phyloP scores from a whole-genome alignment of 495 filamentous ascomycete genomes.

The Trichocladium antarcticum region DNA sequence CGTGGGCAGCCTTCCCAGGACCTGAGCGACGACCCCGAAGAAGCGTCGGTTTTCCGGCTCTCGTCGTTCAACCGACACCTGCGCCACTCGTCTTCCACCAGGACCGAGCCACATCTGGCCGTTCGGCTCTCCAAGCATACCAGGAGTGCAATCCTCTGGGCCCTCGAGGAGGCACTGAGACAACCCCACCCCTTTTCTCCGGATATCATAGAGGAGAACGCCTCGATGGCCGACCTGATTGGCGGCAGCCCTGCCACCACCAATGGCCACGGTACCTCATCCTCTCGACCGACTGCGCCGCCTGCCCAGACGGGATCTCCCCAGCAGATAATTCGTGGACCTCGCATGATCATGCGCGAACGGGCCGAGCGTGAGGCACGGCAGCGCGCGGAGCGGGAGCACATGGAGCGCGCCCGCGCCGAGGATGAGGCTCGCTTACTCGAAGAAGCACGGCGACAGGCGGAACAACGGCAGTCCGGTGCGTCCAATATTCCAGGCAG shows the following conservation, averaged over 20 bases:
- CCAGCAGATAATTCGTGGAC: slow-evolving; percentile 42
- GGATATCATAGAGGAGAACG: slow-evolving; percentile 81
- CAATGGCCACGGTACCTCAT: slow-evolving; percentile 40
- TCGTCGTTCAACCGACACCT: slow-evolving; percentile 19
- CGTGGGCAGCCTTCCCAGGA: slow-evolving; percentile 37
- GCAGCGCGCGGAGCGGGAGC: slow-evolving; percentile 49
- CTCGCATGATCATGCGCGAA: slow-evolving; percentile 67
- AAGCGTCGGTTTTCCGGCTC: slow-evolving; percentile 22
- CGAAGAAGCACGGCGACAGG: slow-evolving; percentile 40
- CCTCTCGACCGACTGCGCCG: slow-evolving; percentile 31
- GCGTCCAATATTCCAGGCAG: slow-evolving; percentile 48
- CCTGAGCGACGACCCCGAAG: slow-evolving; percentile 31
- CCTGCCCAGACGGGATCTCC: slow-evolving; percentile 40
- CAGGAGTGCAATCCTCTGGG: slow-evolving; percentile 67
- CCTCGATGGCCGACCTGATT: slow-evolving; percentile 80
- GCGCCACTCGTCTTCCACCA: slow-evolving; percentile 16
- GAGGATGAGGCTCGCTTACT: slow-evolving; percentile 45
- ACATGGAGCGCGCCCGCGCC: slow-evolving; percentile 38
- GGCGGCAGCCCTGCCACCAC: slow-evolving; percentile 41
- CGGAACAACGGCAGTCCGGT: slow-evolving; percentile 42
- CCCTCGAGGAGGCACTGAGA: slow-evolving; percentile 82
- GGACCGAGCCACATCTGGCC: slow-evolving; percentile 25
- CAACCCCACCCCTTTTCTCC: slow-evolving; percentile 74
- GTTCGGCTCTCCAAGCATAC: slow-evolving; percentile 38
- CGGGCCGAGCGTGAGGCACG: slow-evolving; percentile 53